Base-by-base conservation (phyloP, 176 grass and related monocot genomes). In the Avena eriantha region DNA sequence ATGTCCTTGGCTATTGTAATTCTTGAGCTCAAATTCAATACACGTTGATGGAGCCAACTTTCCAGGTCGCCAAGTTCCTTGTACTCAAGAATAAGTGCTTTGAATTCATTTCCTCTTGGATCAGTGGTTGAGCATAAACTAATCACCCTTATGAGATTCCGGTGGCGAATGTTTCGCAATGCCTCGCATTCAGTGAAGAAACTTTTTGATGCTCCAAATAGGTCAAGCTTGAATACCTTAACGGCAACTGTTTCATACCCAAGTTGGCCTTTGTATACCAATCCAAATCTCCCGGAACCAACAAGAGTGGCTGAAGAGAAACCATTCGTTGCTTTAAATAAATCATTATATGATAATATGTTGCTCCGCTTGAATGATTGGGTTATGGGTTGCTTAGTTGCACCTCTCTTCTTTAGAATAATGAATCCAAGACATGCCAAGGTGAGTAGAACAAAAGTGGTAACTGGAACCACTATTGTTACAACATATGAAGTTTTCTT, bases 151-250 rank as follows among this genome's bases (percentile, higher is more conserved):
- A 72, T 46, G 2, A 72, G 21, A 72, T 72, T 72, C 10, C 69
- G 39, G 10, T 72, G 69, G 5, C 69, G 39, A 14, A 46, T 46
- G 15, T 46, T 46, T 72, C 39, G 46, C 4, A 72, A 12, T 23
- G 39, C 36, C 21, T 72, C 69, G 22, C 69, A 72, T 3, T 72
- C 69, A 46, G 10, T 4, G 0, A 72, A 72, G 69, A 72, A 72
- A 23, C 39, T 72, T 19, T 72, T 46, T 46, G 39, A 46, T 72
- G 69, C 39, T 46, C 69, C 69, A 46, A 46, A 13, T 13, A 46
- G 69, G 19, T 72, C 69, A 72, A 72, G 19, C 39, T 22, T 72
- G 69, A 72, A 72, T 22, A 72, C 69, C 69, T 72, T 72, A 46
- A 72, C 22, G 39, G 69, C 69, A 72, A 46, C 6, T 21, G 10